A percentile compares a stretch with the other conserved stretches of the same genome.
Conservation (phyloP, 345 rosid species). For the Eucalyptus globulus region DNA sequence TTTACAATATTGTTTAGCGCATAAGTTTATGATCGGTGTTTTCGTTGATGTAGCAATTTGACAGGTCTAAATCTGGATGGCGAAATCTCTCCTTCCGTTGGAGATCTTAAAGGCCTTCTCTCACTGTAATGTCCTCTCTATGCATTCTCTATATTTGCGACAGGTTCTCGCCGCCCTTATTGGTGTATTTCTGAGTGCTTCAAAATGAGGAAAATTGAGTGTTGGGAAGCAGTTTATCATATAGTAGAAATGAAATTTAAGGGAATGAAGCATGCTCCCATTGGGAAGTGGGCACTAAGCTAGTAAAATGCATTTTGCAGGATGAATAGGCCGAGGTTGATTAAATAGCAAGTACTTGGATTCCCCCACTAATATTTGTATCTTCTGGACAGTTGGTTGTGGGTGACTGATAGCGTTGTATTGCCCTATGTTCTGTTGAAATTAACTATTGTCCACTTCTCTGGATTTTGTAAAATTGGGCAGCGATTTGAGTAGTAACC, state of each 20-base stretch:
- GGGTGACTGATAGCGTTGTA: not conserved
- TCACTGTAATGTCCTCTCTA: conserved; percentile 31
- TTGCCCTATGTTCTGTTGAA: not conserved
- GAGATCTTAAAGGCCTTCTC: conserved; percentile 63
- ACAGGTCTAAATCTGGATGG: conserved; percentile 91
- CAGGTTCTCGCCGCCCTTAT: not conserved
- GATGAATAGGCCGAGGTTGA: not conserved
- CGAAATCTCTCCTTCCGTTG: conserved; percentile 80
- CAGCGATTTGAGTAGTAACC: conserved; percentile 78
- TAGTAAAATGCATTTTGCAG: not conserved
- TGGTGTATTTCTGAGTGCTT: not conserved
- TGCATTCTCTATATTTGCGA: not conserved
- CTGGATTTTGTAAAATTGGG: not conserved
- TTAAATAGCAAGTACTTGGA: not conserved
- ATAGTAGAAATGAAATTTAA: not conserved
- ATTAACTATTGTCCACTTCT: not conserved
- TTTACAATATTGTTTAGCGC: not conserved
- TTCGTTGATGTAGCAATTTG: conserved; percentile 43
- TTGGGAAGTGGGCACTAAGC: not conserved
- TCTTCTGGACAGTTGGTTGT: not conserved
- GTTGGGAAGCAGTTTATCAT: not conserved
- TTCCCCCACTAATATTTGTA: not conserved
- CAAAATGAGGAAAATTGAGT: not conserved
- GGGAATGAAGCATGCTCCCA: not conserved
- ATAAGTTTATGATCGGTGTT: not conserved